Evolutionary conservation across 2,329 filamentous ascomycete genomes (phyloP).

Genomic region (Coleophoma cylindrospora): DNA sequence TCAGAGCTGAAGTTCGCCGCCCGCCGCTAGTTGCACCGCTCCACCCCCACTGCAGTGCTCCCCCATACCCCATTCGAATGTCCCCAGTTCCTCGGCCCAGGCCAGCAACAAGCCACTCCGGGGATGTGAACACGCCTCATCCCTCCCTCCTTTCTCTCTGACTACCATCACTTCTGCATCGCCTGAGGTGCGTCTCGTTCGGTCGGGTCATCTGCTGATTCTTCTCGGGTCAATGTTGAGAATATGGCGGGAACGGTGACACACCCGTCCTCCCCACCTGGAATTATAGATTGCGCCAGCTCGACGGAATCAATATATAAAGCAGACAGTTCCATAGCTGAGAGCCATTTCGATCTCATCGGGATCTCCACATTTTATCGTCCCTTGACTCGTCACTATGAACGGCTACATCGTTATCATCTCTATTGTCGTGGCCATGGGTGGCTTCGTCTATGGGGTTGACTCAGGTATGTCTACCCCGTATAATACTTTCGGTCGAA

Average conservation of each 20-base stretch:
- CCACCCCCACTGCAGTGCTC: background rate
- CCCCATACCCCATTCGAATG: background rate
- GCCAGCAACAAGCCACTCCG: too few species aligned
- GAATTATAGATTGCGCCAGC: too few species aligned
- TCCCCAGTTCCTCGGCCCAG: background rate
- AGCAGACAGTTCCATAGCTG: too few species aligned
- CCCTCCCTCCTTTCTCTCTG: too few species aligned
- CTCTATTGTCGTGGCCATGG: slow-evolving; percentile 15
- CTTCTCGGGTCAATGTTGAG: background rate
- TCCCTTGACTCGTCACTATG: slow-evolving; percentile 1
- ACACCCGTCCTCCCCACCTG: background rate
- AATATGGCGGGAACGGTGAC: too few species aligned
- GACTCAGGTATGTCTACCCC: slow-evolving; percentile 5
- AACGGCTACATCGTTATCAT: slow-evolving; percentile 14
- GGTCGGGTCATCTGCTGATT: too few species aligned
- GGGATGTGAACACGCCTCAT: too few species aligned
- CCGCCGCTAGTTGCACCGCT: background rate
- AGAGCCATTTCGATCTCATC: too few species aligned
- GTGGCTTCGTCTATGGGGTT: slow-evolving; percentile 18
- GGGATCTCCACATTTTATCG: background rate
- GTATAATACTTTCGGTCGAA: background rate
- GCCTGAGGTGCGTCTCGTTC: too few species aligned
- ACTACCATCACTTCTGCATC: too few species aligned
- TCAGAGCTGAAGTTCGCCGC: background rate
- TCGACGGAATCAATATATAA: too few species aligned